Conservation (phyloP, 1,139 yeast species). For the Blastobotrys apis region DNA sequence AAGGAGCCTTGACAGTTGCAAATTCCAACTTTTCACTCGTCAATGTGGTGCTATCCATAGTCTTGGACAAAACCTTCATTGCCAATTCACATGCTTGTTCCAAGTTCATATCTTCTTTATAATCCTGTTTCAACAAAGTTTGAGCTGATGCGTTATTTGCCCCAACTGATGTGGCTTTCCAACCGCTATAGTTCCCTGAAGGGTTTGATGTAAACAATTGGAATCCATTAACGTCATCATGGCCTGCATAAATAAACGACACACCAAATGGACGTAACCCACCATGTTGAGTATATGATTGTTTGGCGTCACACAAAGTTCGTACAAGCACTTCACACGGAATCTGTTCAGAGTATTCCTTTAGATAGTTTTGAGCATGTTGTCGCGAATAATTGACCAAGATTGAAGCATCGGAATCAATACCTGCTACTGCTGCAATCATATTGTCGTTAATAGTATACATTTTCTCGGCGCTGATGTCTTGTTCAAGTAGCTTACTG, state of each 20-base stretch:
- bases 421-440: slow-evolving; percentile 96
- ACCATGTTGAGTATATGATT: slow-evolving; percentile 98
- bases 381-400: slow-evolving; percentile 84
- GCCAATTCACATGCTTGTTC: slow-evolving; percentile 86
- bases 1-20: slow-evolving; percentile 61
- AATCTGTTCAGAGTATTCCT: slow-evolving; percentile 83
- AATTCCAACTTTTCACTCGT: slow-evolving; percentile 87
- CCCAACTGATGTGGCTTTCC: slow-evolving; percentile 98
- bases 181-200: slow-evolving; percentile 94
- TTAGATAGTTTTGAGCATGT: slow-evolving; percentile 77
- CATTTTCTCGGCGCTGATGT: slow-evolving; percentile 87
- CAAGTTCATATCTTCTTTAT: slow-evolving; percentile 72
- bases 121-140: slow-evolving; percentile 90
- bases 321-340: slow-evolving; percentile 90
- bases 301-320: slow-evolving; percentile 87
- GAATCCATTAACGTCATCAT: slow-evolving; percentile 83
- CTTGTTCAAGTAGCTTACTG: slow-evolving; percentile 86
- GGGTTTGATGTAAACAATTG: slow-evolving; percentile 96
- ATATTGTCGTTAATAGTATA: slow-evolving; percentile 78
- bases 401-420: slow-evolving; percentile 95
- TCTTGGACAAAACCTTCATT: slow-evolving; percentile 84
- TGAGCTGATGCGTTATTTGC: slow-evolving; percentile 97
- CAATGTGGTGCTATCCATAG: slow-evolving; percentile 84
- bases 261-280: slow-evolving; percentile 99
- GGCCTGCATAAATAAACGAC: slow-evolving; percentile 92